phyloP scores from a whole-genome alignment of 1,284 basidiomycete genomes.

The Fomitopsis palustris region DNA sequence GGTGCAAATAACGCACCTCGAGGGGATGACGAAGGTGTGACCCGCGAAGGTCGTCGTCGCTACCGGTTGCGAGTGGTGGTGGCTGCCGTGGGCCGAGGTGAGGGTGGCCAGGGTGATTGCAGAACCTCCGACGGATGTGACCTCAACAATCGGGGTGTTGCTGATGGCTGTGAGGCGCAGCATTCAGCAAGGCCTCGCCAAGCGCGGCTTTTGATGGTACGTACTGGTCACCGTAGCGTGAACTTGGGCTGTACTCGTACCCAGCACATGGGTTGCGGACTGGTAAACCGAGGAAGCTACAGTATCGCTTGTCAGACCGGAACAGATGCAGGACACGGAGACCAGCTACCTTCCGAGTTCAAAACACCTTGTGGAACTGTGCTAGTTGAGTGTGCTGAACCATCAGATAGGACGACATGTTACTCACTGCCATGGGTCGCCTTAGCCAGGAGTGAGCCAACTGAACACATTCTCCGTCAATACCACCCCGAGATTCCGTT shows the following conservation, averaged over 20 bases:
- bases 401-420: neutral
- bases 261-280: slow-evolving; percentile 12
- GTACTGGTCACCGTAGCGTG: slow-evolving; percentile 17
- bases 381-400: neutral
- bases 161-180: slow-evolving; percentile 11
- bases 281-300: slow-evolving; percentile 11
- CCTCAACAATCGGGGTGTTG: slow-evolving; percentile 22
- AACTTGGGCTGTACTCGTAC: slow-evolving; percentile 14
- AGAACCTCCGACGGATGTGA: slow-evolving; percentile 21
- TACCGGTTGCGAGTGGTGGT: slow-evolving; percentile 4
- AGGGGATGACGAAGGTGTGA: slow-evolving; percentile 19
- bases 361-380: neutral
- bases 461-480: neutral
- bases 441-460: neutral
- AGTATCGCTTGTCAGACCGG: neutral
- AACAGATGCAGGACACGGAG: neutral
- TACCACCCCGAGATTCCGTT: neutral
- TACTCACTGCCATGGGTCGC: slow-evolving; percentile 10
- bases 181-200: neutral
- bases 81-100: slow-evolving; percentile 8
- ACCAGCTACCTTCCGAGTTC: neutral
- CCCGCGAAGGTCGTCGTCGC: slow-evolving; percentile 24
- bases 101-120: slow-evolving; percentile 19
- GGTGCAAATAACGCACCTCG: neutral
- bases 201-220: neutral